Evolutionary conservation across 352 stramenopile species (phyloP).

Genomic region (Globisporangium abappressorium): DNA sequence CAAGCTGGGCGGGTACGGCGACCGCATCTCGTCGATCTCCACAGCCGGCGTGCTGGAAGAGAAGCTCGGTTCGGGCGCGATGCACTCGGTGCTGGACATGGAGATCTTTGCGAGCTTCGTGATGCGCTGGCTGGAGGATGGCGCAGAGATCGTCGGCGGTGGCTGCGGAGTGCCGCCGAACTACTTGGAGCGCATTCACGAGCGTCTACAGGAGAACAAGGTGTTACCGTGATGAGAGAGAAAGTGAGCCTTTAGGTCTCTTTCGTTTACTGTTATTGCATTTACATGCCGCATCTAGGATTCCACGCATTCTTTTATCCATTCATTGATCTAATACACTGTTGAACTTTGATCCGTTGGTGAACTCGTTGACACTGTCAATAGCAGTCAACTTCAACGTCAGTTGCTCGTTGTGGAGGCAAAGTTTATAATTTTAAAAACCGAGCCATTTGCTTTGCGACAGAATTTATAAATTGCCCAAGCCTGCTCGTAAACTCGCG

Average conservation of each 20-base stretch:
- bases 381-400: too few species aligned
- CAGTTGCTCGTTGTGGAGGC: too few species aligned
- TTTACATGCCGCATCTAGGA: background rate
- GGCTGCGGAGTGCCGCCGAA: conserved; percentile 87
- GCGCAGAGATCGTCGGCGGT: conserved; percentile 79
- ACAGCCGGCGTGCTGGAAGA: conserved; percentile 59
- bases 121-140: conserved; percentile 62
- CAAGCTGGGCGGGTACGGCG: conserved; percentile 81
- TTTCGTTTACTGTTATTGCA: background rate
- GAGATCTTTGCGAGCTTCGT: conserved; percentile 78
- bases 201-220: background rate
- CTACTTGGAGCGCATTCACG: conserved; percentile 49
- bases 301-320: too few species aligned
- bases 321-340: too few species aligned
- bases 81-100: conserved; percentile 69
- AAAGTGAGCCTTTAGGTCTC: background rate
- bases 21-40: conserved; percentile 78
- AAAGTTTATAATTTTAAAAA: too few species aligned
- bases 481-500: background rate
- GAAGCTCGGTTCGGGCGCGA: conserved; percentile 66
- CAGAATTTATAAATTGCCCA: too few species aligned
- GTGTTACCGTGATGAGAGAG: background rate
- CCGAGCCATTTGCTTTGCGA: too few species aligned
- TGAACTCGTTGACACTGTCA: too few species aligned
- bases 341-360: too few species aligned